Evolutionary conservation across 768 basidiomycete genomes (phyloP), one percentile per base, ranked within the genome.

Genomic region (Pleurotus ostreatus): DNA sequence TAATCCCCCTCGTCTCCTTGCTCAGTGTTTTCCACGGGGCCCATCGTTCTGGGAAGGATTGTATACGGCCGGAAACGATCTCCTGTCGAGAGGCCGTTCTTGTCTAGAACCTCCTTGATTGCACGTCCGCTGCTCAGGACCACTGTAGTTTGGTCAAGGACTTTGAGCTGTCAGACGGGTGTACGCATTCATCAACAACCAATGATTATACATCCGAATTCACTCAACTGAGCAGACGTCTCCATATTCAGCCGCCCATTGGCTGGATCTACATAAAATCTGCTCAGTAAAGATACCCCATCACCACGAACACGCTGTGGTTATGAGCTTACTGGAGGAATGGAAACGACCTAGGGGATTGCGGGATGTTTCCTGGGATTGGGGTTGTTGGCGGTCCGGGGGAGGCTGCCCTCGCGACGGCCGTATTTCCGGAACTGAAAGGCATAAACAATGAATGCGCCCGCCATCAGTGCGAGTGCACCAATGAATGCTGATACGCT

Each of bases 61-160:
- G 68, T 60, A 54, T 62, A 49, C 38, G 51, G 63, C 4, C 51
- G 39, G 2, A 67, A 67, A 9, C 70, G 64, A 51, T 70, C 67
- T 4, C 57, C 59, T 9, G 66, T 67, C 4, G 58, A 54, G 34
- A 55, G 57, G 23, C 60, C 56, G 15, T 62, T 58, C 58, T 66
- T 66, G 45, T 71, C 70, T 58, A 71, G 46, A 12, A 71, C 44
- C 23, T 69, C 68, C 47, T 60, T 63, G 20, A 67, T 63, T 8
- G 59, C 57, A 5, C 57, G 25, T 0, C 59, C 52, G 51, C 60
- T 60, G 6, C 63, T 59, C 26, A 71, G 47, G 13, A 71, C 62
- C 34, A 70, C 55, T 13, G 59, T 59, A 12, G 62, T 65, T 5
- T 51, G 58, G 22, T 63, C 41, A 9, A 59, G 61, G 15, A 68